Base-by-base conservation (phyloP, 164 flowering plant genomes). In the Hamamelis virginiana region DNA sequence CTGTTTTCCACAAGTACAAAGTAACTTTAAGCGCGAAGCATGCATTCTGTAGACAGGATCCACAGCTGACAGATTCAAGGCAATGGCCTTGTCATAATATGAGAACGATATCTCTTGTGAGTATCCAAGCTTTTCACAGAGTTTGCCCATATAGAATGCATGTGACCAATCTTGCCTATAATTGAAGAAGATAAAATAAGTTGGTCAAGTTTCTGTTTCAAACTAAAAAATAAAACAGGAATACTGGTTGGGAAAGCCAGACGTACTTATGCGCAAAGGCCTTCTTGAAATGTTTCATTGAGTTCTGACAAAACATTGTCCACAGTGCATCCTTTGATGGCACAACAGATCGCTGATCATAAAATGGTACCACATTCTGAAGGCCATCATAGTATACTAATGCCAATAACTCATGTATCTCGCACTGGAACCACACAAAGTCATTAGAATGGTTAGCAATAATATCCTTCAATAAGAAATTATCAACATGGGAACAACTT, bases 1-100 rank as follows among this genome's bases (percentile, higher is more conserved):
- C 69, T 87, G 79, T 74, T 84, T 87, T 66, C 89, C 95, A 74
- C 77, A 72, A 48, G 73, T 75, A 74, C 69, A 81, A 64, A 92
- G 94, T 63, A 91, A 72, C 85, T 95, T 95, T 78, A 95, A 72
- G 66, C 99, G 93, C 52, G 99, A 95, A 59, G 99, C 96, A 76
- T 95, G 99, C 92, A 92, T 89, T 81, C 99, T 87, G 76, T 95
- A 95, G 62, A 95, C 76, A 62, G 99, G 83, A 84, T 95, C 99
- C 52, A 89, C 99, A 59, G 99, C 98, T 59, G 96, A 89, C 25
- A 90, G 90, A 83, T 92, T 95, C 82, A 95, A 74, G 67, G 77
- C 67, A 70, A 91, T 86, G 53, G 99, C 96, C 62, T 91, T 82
- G 13, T 81, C 85, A 82, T 92, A 95, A 68, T 85, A 89, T 59